These are phyloP conservation scores for Capronia epimyces DNA, from an alignment of 2,329 filamentous ascomycete genomes.

Conservation along the genomic window DNA sequence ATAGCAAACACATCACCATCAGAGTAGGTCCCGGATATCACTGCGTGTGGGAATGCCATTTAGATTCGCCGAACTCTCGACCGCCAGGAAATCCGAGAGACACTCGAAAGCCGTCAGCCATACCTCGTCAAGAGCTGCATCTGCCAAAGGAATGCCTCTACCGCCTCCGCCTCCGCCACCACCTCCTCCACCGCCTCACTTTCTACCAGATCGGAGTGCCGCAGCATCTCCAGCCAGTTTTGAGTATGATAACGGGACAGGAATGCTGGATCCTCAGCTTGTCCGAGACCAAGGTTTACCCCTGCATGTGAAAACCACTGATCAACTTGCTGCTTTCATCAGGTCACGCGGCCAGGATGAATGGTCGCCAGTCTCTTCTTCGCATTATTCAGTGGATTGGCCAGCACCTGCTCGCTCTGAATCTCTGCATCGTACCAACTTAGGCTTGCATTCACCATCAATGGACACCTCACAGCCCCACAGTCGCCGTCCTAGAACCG, in stretches of 20 bases:
- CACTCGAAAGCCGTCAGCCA: not conserved
- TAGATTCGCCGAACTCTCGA: not conserved
- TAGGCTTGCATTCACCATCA: not conserved
- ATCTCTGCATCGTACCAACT: not conserved
- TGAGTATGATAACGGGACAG: slow-evolving; percentile 15
- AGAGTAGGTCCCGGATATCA: not conserved
- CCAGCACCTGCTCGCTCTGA: not conserved
- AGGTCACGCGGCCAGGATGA: not conserved
- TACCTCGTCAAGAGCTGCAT: not conserved
- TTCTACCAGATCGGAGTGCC: slow-evolving; percentile 1
- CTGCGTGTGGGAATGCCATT: not conserved
- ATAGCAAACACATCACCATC: no score
- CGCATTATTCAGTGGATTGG: slow-evolving; percentile 8
- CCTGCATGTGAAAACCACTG: slow-evolving; percentile 8
- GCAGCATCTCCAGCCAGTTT: slow-evolving; percentile 3
- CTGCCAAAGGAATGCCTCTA: not conserved
- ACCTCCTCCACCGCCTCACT: not conserved
- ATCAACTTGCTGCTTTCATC: slow-evolving; percentile 11
- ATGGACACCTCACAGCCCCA: not conserved
- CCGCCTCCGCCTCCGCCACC: slow-evolving; percentile 1
- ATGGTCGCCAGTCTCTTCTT: slow-evolving; percentile 5
- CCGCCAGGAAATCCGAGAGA: not conserved
- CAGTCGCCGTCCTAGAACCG: not conserved
- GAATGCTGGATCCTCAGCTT: slow-evolving; percentile 10
- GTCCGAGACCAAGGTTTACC: slow-evolving; percentile 9